Conservation (phyloP, 1,284 basidiomycete species). For the Golubevia sp. region DNA sequence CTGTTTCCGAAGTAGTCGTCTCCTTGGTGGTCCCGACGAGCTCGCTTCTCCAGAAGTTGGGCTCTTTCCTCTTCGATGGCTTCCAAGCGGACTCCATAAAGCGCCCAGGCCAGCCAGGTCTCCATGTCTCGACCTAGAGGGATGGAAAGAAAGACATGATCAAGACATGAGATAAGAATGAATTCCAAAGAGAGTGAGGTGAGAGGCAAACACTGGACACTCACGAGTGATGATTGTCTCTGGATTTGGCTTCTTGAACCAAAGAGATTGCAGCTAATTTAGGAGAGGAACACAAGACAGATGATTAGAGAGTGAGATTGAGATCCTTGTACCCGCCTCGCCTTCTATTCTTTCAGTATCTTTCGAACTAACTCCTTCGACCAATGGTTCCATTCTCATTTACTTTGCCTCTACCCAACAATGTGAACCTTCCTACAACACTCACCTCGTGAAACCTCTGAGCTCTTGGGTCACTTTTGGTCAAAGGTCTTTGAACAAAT, state of each 20-base stretch:
- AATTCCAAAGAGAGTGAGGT: too few relatives aligned
- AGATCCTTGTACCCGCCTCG: too few relatives aligned
- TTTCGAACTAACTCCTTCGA: background rate
- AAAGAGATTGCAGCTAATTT: too few relatives aligned
- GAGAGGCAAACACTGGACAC: too few relatives aligned
- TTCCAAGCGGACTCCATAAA: slow-evolving; percentile 38
- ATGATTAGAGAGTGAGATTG: too few relatives aligned
- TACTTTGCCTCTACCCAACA: background rate
- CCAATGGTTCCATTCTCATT: background rate
- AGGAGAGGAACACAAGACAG: too few relatives aligned
- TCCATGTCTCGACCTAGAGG: slow-evolving; percentile 35
- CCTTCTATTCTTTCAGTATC: background rate
- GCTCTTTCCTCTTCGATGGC: slow-evolving; percentile 32
- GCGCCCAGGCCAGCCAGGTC: slow-evolving; percentile 54
- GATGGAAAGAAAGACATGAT: too few relatives aligned
- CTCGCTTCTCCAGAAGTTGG: background rate
- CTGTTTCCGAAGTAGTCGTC: background rate
- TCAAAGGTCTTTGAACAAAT: slow-evolving; percentile 28
- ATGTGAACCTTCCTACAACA: background rate
- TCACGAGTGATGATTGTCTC: too few relatives aligned
- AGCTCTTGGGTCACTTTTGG: slow-evolving; percentile 40
- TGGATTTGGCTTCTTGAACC: too few relatives aligned
- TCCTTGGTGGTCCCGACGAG: background rate
- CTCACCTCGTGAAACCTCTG: slow-evolving; percentile 26
- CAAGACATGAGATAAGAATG: too few relatives aligned